phyloP scores from a whole-genome alignment of 1,284 basidiomycete species.

The Irpex rosettiformis region DNA sequence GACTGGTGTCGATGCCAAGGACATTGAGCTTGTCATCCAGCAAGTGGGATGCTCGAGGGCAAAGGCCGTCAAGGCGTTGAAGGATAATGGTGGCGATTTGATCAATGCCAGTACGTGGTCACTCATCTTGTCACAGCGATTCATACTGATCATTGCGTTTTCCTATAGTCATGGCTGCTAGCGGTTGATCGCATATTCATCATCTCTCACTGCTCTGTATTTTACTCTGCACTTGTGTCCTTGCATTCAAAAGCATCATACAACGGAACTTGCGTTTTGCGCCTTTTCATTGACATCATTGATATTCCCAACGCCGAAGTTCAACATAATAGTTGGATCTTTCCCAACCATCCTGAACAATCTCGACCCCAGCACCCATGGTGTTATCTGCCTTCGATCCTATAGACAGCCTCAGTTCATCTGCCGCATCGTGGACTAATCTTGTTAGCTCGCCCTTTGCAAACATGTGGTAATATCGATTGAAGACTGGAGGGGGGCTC shows the following conservation, averaged over 20 bases:
- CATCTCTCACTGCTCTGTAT: neutral
- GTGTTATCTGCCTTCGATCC: constrained; percentile 27
- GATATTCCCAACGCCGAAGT: constrained; percentile 52
- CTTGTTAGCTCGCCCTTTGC: constrained; percentile 68
- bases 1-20: constrained; percentile 87
- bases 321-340: constrained; percentile 82
- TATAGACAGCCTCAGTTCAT: constrained; percentile 51
- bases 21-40: constrained; percentile 92
- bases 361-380: constrained; percentile 45
- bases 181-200: constrained; percentile 43
- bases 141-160: constrained; percentile 12
- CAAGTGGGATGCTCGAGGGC: constrained; percentile 83
- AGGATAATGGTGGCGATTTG: constrained; percentile 86
- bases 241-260: neutral
- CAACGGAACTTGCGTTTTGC: neutral
- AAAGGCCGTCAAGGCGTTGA: constrained; percentile 85
- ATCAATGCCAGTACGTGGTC: constrained; percentile 87
- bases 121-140: neutral
- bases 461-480: constrained; percentile 95
- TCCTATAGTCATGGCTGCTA: constrained; percentile 64
- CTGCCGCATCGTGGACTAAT: constrained; percentile 62
- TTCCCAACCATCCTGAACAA: constrained; percentile 82
- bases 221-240: constrained; percentile 1
- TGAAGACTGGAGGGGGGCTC: constrained; percentile 47
- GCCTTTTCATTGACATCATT: neutral